These are phyloP conservation scores for Jamesozyma jinghongensis DNA, from an alignment of 805 yeast genomes.

Conservation along the genomic window DNA sequence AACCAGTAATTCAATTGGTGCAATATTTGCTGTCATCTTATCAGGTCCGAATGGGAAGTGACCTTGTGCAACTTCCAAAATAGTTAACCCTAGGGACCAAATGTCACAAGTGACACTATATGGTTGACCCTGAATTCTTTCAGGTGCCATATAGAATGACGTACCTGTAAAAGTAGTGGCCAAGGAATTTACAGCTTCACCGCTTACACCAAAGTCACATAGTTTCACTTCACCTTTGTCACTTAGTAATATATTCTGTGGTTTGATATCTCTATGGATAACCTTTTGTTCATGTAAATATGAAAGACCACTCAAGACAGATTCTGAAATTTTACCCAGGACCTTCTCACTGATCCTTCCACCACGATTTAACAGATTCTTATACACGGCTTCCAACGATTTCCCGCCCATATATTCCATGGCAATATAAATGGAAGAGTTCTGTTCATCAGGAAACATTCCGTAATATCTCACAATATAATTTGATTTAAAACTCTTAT, in stretches of 20 bases:
- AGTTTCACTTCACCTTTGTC: conserved; percentile 73
- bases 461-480: conserved; percentile 90
- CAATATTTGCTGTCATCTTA: conserved; percentile 38
- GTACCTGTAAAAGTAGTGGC: conserved; percentile 98
- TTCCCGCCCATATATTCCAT: conserved; percentile 97
- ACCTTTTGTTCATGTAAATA: conserved; percentile 82
- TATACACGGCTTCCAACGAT: conserved; percentile 85
- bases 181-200: conserved; percentile 88
- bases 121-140: conserved; percentile 89
- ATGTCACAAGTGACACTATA: conserved; percentile 93
- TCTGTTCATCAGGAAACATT: conserved; percentile 68
- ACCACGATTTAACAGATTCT: conserved; percentile 58
- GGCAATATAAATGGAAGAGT: conserved; percentile 79
- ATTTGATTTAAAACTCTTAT: conserved; percentile 70
- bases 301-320: conserved; percentile 74
- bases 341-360: conserved; percentile 91
- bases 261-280: conserved; percentile 93
- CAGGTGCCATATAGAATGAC: conserved; percentile 98
- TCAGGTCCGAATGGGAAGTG: conserved; percentile 64
- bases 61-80: conserved; percentile 91
- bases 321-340: conserved; percentile 80
- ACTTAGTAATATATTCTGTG: conserved; percentile 81
- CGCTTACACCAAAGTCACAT: conserved; percentile 97
- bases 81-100: conserved; percentile 90
- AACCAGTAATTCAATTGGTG: conserved; percentile 80